Evolutionary conservation across 257 asterid genomes (phyloP), one percentile per base, ranked within the genome.

Genomic region (Galeopsis tetrahit): DNA sequence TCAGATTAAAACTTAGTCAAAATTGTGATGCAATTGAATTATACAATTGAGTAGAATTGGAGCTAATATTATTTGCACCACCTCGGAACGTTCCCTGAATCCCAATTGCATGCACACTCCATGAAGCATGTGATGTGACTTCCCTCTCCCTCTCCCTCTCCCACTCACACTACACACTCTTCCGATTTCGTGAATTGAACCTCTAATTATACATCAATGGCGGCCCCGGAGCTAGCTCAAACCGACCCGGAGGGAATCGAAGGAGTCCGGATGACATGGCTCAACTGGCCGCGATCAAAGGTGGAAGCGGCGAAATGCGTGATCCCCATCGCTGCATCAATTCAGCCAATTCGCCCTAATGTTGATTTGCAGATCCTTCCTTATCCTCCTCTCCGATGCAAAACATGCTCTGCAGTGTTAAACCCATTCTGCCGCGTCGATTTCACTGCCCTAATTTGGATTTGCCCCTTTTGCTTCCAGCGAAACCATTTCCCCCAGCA

Each of bases 241-340:
- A 78, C 83, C 76, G 97, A 94, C 74, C 95, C 90, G 3, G 99
- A 94, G 81, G 97, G 97, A 35, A 84, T 91, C 14, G 99, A 94
- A 76, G 97, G 96, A 21, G 91, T 94, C n/a, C 89, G 97, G 31
- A 94, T 94, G 97, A 84, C 97, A n/a, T 94, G 99, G 99, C 81
- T 75, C 55, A 79, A 80, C 66, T 94, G 99, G 99, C 99, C 99
- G 15, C 80, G 92, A 13, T 82, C 99, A 10, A 94, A 91, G 82
- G 97, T 94, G 10, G 98, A 94, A 71, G 85, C 97, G 4, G 87
- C 96, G 46, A 94, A 94, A 79, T 94, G 98, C 85, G 97, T 94
- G 78, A 85, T 94, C 89, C 98, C 98, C 70, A 89, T 94, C 53
- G 97, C 99, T 1, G 96, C 90, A 8, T 88, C 96, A 34, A 88